These are phyloP conservation scores for Phytophthora tentaculata DNA, from an alignment of 352 stramenopile genomes.

Conservation along the genomic window DNA sequence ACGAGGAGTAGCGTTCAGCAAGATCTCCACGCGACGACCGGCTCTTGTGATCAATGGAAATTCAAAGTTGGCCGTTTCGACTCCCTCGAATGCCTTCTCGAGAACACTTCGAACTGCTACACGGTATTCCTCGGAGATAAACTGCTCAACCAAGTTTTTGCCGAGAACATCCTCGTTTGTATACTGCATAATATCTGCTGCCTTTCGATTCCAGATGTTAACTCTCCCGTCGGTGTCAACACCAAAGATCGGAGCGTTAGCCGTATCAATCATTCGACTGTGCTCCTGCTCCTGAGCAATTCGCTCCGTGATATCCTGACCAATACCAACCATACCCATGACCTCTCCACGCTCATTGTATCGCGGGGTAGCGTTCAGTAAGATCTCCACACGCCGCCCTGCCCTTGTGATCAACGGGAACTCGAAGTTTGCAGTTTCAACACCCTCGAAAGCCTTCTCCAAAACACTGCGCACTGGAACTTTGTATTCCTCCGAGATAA, in stretches of 20 bases:
- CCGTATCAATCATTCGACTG: slow-evolving; percentile 42
- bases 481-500: slow-evolving; percentile 59
- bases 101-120: slow-evolving; percentile 20
- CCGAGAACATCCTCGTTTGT: slow-evolving; percentile 49
- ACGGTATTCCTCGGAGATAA: slow-evolving; percentile 30
- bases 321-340: slow-evolving; percentile 29
- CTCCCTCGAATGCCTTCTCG: slow-evolving; percentile 18
- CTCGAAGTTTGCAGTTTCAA: slow-evolving; percentile 37
- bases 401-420: slow-evolving; percentile 26
- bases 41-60: not conserved
- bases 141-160: slow-evolving; percentile 41
- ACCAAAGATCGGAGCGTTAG: slow-evolving; percentile 49
- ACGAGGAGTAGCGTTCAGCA: not conserved
- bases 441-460: slow-evolving; percentile 50
- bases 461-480: slow-evolving; percentile 46
- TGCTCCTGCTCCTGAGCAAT: slow-evolving; percentile 28
- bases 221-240: slow-evolving; percentile 53
- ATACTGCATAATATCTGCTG: slow-evolving; percentile 61
- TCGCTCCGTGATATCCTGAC: slow-evolving; percentile 26
- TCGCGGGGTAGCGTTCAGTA: slow-evolving; percentile 21
- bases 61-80: slow-evolving; percentile 32
- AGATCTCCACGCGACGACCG: not conserved
- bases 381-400: slow-evolving; percentile 20
- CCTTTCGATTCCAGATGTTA: slow-evolving; percentile 68
- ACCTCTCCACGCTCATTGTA: slow-evolving; percentile 27